Conservation (phyloP, 2,329 filamentous ascomycete genomes). For the Aspergillus sp. region DNA sequence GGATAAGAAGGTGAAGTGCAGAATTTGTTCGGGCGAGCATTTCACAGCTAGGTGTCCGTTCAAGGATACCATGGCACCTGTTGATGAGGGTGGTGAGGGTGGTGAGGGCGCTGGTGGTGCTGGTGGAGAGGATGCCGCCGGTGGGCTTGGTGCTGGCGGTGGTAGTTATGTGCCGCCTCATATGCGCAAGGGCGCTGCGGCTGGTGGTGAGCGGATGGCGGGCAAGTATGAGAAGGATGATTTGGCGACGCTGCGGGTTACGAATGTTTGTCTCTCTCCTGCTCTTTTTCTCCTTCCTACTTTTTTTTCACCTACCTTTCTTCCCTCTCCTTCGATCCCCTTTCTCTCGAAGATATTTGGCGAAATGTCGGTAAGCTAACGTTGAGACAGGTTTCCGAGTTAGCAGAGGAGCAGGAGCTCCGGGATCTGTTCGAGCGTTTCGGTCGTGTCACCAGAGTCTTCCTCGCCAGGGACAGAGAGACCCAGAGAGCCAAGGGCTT, state of each 20-base stretch:
- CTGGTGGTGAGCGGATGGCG: conserved; percentile 77
- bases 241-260: conserved; percentile 92
- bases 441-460: conserved; percentile 94
- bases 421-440: conserved; percentile 98
- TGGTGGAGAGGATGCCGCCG: conserved; percentile 52
- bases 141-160: conserved; percentile 66
- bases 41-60: conserved; percentile 99
- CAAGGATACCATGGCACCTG: conserved; percentile 96
- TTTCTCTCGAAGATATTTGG: not conserved
- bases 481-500: conserved; percentile 97
- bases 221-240: conserved; percentile 98
- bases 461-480: conserved; percentile 96
- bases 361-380: conserved; percentile 8
- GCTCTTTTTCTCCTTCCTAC: conserved; percentile 1
- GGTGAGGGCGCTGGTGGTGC: conserved; percentile 52
- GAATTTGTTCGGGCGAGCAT: conserved; percentile 98
- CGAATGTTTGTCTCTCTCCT: conserved; percentile 73
- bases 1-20: conserved; percentile 99
- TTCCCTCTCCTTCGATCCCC: not conserved
- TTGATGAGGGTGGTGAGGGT: conserved; percentile 48
- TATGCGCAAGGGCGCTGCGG: conserved; percentile 70
- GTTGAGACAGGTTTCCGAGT: conserved; percentile 76
- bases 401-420: conserved; percentile 94
- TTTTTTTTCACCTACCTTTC: conserved; percentile 17
- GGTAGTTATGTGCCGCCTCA: conserved; percentile 95